phyloP scores from a whole-genome alignment of 2,329 filamentous ascomycete species.

The Aureobasidium sp. region DNA sequence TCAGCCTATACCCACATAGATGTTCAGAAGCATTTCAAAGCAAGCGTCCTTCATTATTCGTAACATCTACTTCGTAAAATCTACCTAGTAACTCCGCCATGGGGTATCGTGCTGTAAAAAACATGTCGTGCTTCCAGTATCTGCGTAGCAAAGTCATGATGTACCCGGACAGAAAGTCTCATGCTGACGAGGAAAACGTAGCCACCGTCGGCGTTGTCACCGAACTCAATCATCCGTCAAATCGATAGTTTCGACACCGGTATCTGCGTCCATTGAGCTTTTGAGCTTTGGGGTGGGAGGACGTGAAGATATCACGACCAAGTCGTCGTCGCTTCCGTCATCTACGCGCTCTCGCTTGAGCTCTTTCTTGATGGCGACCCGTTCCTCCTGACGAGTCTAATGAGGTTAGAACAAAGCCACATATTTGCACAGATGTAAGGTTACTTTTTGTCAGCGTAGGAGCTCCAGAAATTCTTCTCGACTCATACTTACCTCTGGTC shows the following conservation, averaged over 20 bases:
- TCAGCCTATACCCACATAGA: too few species aligned
- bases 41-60: too few species aligned
- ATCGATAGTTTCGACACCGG: constrained; percentile 8
- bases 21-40: too few species aligned
- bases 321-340: background rate
- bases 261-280: background rate
- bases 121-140: too few species aligned
- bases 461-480: constrained; percentile 20
- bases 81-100: too few species aligned
- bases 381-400: background rate
- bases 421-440: too few species aligned
- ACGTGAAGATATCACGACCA: background rate
- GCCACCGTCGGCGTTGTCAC: too few species aligned
- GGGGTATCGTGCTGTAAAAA: too few species aligned
- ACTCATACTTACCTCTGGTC: constrained; percentile 16
- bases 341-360: constrained; percentile 3
- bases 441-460: constrained; percentile 13
- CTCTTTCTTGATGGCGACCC: constrained; percentile 3
- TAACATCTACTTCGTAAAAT: too few species aligned
- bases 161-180: too few species aligned
- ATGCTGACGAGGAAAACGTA: too few species aligned
- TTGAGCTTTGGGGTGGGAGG: background rate
- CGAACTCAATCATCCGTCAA: background rate
- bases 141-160: too few species aligned
- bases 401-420: background rate